Base-by-base conservation (phyloP, 2,329 filamentous ascomycete genomes). In the Trichoderma endophyticum region DNA sequence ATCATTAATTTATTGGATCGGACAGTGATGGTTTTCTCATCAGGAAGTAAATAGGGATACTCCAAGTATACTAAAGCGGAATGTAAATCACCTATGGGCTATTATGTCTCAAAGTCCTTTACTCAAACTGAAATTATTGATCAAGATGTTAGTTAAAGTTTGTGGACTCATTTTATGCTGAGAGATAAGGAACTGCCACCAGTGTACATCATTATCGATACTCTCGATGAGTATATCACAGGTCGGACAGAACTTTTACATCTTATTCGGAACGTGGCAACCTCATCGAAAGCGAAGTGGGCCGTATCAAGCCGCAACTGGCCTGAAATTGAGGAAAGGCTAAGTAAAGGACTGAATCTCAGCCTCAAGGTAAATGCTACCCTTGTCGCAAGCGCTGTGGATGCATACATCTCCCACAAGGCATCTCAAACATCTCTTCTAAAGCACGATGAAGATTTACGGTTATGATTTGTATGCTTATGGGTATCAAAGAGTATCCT, bases 181-280 rank as follows among this genome's bases (percentile, higher is more conserved):
- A 18, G 78, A 14, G 82, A 85, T 56, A 69, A 73, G 3, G 75
- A 14, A 6, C 68, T 82, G 3, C 18, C 75, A 1, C 73, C 14
- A 0, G 78, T 77, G 0, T 79, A 79, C 72, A 66, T 87, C 5
- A 72, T 86, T 14, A 75, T 87, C 57, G 84, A 87, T 75, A 84
- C 83, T 1, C 81, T 87, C 1, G 84, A 87, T 71, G 84, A 87
- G 74, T 72, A 67, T 34, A 39, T 12, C 1, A 28, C n/a, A 43
- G 39, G 64, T 15, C 36, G 86, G 83, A 71, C 57, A 39, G 60
- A 78, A 51, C 81, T 86, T 3, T 75, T 86, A 14, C 60, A 80
- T 0, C 73, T 84, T 14, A 79, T 85, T 61, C 65, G 77, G 34
- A 1, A 75, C 84, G 8, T 78, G 78, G 1, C 30, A 1, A 6